Conservation (phyloP, 2,329 filamentous ascomycete species). For the Fusarium odoratissimum region DNA sequence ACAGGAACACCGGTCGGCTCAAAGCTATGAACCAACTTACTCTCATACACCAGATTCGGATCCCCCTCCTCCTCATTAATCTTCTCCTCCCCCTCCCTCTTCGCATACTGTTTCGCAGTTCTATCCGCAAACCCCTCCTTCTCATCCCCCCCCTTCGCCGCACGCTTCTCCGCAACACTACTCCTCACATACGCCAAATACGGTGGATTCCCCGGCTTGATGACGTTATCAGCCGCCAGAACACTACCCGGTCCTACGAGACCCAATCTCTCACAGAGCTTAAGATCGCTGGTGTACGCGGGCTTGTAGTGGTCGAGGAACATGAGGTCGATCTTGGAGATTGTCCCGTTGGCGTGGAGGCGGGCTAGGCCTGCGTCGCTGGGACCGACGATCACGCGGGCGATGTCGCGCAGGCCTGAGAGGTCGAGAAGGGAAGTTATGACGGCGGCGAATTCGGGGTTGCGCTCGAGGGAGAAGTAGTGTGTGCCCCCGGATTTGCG, state of each 20-base stretch:
- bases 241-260: constrained; percentile 72
- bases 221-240: constrained; percentile 76
- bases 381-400: constrained; percentile 76
- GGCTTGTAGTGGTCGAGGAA: constrained; percentile 88
- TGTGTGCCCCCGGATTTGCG: constrained; percentile 70
- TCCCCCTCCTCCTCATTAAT: constrained; percentile 61
- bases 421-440: constrained; percentile 77
- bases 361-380: constrained; percentile 73
- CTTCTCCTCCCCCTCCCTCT: constrained; percentile 60
- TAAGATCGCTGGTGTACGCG: constrained; percentile 78
- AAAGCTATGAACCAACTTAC: constrained; percentile 70
- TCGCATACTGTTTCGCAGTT: constrained; percentile 65
- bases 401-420: constrained; percentile 76
- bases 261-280: constrained; percentile 78
- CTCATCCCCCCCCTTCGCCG: constrained; percentile 52
- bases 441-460: constrained; percentile 78
- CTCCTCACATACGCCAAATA: constrained; percentile 78
- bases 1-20: constrained; percentile 75
- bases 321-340: constrained; percentile 74
- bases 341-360: constrained; percentile 63
- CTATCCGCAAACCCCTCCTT: constrained; percentile 55
- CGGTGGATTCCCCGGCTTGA: constrained; percentile 76
- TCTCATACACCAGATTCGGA: constrained; percentile 74
- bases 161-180: constrained; percentile 69
- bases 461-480: constrained; percentile 79